A percentile compares a stretch with the other conserved stretches of the same genome.
phyloP scores from a whole-genome alignment of 306 rosid species.

The Malus sylvestris region DNA sequence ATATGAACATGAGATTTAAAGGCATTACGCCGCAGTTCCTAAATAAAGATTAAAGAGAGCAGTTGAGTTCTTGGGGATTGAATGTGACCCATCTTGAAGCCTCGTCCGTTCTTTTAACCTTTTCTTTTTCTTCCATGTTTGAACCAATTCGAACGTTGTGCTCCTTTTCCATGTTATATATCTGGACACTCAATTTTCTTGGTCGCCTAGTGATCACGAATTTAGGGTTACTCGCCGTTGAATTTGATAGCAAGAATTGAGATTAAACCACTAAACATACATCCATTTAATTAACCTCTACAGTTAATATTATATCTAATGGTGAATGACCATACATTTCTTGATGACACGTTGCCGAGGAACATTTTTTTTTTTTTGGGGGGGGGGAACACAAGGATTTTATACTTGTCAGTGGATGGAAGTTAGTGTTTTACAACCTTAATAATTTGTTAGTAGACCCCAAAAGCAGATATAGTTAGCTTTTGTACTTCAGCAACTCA shows the following conservation, averaged over 20 bases:
- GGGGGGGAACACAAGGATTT: too few species aligned
- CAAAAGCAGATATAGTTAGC: slow-evolving; percentile 7
- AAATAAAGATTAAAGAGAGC: slow-evolving; percentile 6
- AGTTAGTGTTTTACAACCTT: not conserved
- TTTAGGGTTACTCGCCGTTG: too few species aligned
- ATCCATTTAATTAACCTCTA: not conserved
- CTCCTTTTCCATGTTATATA: slow-evolving; percentile 15
- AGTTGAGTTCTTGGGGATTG: slow-evolving; percentile 28
- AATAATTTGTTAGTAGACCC: slow-evolving; percentile 9
- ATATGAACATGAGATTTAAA: slow-evolving; percentile 22
- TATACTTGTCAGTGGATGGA: slow-evolving; percentile 1
- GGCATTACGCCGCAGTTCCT: slow-evolving; percentile 12
- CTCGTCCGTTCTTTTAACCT: slow-evolving; percentile 38
- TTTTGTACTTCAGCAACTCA: slow-evolving; percentile 12
- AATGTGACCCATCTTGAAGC: slow-evolving; percentile 37
- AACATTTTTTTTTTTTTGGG: too few species aligned
- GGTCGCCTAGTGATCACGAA: too few species aligned
- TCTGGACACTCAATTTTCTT: not conserved
- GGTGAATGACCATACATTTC: not conserved
- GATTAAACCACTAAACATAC: too few species aligned
- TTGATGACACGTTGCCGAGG: too few species aligned
- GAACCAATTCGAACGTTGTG: slow-evolving; percentile 8
- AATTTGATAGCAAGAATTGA: not conserved
- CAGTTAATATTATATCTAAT: too few species aligned
- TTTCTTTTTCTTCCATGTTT: not conserved